Evolutionary conservation across 1,139 yeast genomes (phyloP), one percentile per base, ranked within the genome.

Genomic region (Zygotorulaspora mrakii): DNA sequence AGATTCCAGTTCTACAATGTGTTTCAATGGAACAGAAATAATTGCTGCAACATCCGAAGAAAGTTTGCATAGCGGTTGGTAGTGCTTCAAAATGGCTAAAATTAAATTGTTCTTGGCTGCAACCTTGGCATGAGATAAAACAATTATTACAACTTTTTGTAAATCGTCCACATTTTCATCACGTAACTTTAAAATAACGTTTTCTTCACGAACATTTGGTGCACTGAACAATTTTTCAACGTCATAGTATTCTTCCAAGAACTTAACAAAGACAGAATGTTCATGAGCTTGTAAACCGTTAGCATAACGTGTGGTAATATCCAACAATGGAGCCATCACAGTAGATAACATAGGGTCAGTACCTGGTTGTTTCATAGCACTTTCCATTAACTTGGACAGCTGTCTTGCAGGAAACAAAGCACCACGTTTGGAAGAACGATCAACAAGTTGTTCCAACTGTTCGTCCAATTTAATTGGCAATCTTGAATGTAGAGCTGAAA

Each of bases 371-470:
- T 58, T 58, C 16, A 52, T 31, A 40, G 76, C 79, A 47, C 66
- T 64, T 34, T 55, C 73, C 55, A 57, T 62, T 49, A 59, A 69
- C 66, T 70, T 84, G 73, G 55, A 74, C 74, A 65, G 80, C 65
- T 82, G 94, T 66, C 86, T 86, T 33, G 96, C 89, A 37, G 99
- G 99, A 79, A 91, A 91, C 48, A 87, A 94, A 35, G 85, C 86
- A 49, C 71, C 68, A 65, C 95, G 79, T 37, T 76, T 70, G 49
- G 71, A 71, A 27, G 83, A 69, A 64, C 86, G 78, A 38, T 82
- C 86, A 49, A 91, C 73, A 44, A 85, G 70, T 24, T 77, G 68
- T 10, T 73, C 65, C 54, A 91, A 72, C 33, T 78, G 71, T 41
- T 78, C 75, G 59, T 88, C 94, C 50, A 91, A 74, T 55, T 82